These are phyloP conservation scores for Boletus bicolor DNA, from an alignment of 768 basidiomycete species.

Conservation along the genomic window DNA sequence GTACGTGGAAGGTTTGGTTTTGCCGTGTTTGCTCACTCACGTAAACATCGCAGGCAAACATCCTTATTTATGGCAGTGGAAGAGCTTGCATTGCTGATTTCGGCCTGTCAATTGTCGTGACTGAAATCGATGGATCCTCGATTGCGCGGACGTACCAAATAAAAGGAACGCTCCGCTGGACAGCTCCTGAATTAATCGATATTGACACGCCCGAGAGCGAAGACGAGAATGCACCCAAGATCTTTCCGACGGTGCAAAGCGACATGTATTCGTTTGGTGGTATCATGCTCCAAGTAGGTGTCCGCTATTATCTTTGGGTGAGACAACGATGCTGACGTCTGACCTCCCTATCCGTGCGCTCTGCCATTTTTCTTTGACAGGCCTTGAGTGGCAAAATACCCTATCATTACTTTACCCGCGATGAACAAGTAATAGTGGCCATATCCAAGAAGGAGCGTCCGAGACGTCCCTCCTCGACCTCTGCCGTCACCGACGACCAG, in stretches of 20 bases:
- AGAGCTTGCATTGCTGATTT: constrained; percentile 46
- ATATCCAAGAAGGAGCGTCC: constrained; percentile 15
- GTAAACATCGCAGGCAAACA: constrained; percentile 34
- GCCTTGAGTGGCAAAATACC: constrained; percentile 22
- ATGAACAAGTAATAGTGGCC: constrained; percentile 18
- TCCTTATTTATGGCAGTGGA: constrained; percentile 42
- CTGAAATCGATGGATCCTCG: constrained; percentile 32
- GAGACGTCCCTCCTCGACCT: constrained; percentile 3
- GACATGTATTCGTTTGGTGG: constrained; percentile 38
- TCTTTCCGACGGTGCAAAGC: constrained; percentile 24
- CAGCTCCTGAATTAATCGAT: constrained; percentile 41
- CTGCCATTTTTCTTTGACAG: not conserved
- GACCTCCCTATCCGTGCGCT: not conserved
- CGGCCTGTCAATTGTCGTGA: constrained; percentile 41
- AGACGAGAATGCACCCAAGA: not conserved
- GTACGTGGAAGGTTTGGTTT: constrained; percentile 7
- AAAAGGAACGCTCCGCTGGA: constrained; percentile 47
- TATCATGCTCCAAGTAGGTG: constrained; percentile 25
- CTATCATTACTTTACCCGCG: constrained; percentile 20
- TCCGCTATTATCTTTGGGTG: not conserved
- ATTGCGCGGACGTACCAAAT: constrained; percentile 30
- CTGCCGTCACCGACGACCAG: constrained; percentile 15
- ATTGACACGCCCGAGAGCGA: not conserved
- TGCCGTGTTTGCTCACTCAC: not conserved
- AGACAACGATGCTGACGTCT: not conserved